phyloP scores from a whole-genome alignment of 495 filamentous ascomycete genomes.

The Hypoxylon fragiforme region DNA sequence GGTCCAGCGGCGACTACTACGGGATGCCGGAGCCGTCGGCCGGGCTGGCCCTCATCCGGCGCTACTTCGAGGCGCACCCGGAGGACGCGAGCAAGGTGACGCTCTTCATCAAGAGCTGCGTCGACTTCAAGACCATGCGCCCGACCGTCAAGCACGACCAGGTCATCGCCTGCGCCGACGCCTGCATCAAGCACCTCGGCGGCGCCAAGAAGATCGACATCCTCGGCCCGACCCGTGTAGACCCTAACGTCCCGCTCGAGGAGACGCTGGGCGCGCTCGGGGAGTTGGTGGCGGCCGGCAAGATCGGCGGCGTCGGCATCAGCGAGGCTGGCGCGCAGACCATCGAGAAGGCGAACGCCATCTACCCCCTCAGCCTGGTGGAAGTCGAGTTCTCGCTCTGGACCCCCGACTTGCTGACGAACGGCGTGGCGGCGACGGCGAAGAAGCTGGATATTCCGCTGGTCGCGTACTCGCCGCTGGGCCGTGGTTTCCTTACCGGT shows the following conservation, averaged over 20 bases:
- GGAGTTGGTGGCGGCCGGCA: conserved; percentile 63
- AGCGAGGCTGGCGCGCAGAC: conserved; percentile 68
- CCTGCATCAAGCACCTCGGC: conserved; percentile 48
- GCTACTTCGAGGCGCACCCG: conserved; percentile 64
- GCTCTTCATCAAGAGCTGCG: conserved; percentile 63
- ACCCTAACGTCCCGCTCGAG: conserved; percentile 52
- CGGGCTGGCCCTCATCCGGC: conserved; percentile 55
- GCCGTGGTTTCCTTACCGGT: conserved; percentile 25
- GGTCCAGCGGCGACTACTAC: conserved; percentile 70
- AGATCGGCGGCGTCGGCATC: conserved; percentile 68
- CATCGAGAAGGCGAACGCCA: conserved; percentile 63
- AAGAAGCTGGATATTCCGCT: conserved; percentile 71
- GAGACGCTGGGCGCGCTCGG: conserved; percentile 37
- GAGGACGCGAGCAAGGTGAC: conserved; percentile 63
- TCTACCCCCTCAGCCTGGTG: conserved; percentile 66
- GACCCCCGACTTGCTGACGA: conserved; percentile 63
- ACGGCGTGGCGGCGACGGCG: conserved; percentile 66
- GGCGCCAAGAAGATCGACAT: conserved; percentile 74
- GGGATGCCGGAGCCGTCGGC: conserved; percentile 27
- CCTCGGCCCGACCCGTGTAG: conserved; percentile 69
- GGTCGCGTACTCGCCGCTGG: conserved; percentile 51
- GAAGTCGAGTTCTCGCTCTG: conserved; percentile 75
- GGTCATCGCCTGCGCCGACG: conserved; percentile 62
- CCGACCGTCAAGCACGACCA: neutral
- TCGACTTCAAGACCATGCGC: neutral